Evolutionary conservation across 1,284 basidiomycete species (phyloP).

Genomic region (Trichosporon ovoides): DNA sequence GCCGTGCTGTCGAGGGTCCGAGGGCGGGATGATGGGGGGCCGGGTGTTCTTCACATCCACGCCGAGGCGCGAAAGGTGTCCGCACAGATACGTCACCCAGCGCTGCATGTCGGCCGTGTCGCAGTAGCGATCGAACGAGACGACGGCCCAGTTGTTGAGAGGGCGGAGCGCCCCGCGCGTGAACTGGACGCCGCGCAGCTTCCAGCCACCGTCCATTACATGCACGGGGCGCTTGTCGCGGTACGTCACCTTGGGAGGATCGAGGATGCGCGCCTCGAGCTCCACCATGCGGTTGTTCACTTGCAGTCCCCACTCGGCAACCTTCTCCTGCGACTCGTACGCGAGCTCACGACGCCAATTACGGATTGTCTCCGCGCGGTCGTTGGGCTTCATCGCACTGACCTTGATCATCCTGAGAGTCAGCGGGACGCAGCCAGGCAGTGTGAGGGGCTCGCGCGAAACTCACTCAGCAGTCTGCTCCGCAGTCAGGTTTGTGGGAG

Average conservation of each 20-base stretch:
- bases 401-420: constrained; percentile 45
- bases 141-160: constrained; percentile 42
- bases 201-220: constrained; percentile 27
- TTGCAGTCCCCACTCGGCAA: constrained; percentile 47
- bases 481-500: constrained; percentile 34
- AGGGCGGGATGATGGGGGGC: constrained; percentile 31
- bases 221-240: constrained; percentile 8
- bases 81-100: constrained; percentile 27
- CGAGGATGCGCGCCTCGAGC: constrained; percentile 44
- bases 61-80: constrained; percentile 25
- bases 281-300: constrained; percentile 41
- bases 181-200: constrained; percentile 38
- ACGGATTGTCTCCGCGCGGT: constrained; percentile 24
- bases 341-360: constrained; percentile 33
- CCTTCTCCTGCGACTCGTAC: constrained; percentile 35
- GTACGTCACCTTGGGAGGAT: constrained; percentile 40
- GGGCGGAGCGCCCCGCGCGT: constrained; percentile 30
- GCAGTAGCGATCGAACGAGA: constrained; percentile 37
- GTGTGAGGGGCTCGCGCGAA: not conserved
- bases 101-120: constrained; percentile 31
- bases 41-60: constrained; percentile 29
- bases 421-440: not conserved
- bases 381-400: constrained; percentile 38
- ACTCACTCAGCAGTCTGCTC: constrained; percentile 39
- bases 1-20: constrained; percentile 25